phyloP scores from a whole-genome alignment of 345 rosid genomes.

The Excoecaria agallocha region DNA sequence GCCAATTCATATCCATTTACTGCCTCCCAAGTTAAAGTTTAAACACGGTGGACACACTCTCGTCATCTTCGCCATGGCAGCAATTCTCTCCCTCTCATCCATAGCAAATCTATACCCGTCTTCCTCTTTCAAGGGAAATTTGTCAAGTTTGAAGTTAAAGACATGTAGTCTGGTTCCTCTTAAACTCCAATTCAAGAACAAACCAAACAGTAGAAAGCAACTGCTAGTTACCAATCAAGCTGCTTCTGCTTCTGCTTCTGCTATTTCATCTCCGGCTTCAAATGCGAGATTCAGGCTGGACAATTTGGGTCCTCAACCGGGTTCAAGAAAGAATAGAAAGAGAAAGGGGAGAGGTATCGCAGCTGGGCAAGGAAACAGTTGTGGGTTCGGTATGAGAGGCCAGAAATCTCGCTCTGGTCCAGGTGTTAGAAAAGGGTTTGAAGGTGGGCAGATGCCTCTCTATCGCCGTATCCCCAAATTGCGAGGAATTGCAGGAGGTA shows the following conservation, averaged over 20 bases:
- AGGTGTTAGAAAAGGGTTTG: constrained; percentile 82
- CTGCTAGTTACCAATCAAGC: constrained; percentile 38
- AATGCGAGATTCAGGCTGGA: constrained; percentile 60
- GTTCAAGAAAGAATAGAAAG: constrained; percentile 84
- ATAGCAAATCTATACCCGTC: not conserved
- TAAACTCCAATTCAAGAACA: not conserved
- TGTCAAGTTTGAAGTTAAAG: constrained; percentile 1
- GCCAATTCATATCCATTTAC: not conserved
- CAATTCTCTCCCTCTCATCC: constrained; percentile 12
- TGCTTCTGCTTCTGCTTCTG: constrained; percentile 23
- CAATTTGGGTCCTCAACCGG: constrained; percentile 84
- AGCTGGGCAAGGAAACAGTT: constrained; percentile 89
- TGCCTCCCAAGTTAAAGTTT: not conserved
- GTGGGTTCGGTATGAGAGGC: constrained; percentile 98
- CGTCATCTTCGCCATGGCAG: constrained; percentile 9
- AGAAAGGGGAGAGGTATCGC: constrained; percentile 90
- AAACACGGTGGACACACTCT: not conserved
- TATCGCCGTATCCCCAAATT: constrained; percentile 82
- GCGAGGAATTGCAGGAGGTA: constrained; percentile 96
- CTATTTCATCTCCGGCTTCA: constrained; percentile 7
- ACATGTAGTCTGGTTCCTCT: constrained; percentile 2
- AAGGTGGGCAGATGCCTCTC: constrained; percentile 96
- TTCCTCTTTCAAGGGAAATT: constrained; percentile 18
- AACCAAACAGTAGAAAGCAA: not conserved
- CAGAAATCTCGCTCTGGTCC: constrained; percentile 95